phyloP scores from a whole-genome alignment of 805 yeast genomes.

The Candida ficus region DNA sequence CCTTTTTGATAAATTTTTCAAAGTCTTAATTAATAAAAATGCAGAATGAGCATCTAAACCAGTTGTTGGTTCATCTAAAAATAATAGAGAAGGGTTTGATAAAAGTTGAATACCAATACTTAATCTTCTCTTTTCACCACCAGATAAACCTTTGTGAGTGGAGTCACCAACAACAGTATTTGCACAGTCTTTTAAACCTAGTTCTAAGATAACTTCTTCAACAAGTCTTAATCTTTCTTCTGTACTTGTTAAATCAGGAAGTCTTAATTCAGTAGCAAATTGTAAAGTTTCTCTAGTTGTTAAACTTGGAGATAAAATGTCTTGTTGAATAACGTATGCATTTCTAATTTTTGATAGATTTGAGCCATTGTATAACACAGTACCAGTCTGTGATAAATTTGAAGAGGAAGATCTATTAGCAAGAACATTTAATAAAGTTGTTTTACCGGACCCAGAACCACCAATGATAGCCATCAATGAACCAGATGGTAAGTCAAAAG shows the following conservation, averaged over 20 bases:
- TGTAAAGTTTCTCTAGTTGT: constrained; percentile 69
- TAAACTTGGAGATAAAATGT: constrained; percentile 62
- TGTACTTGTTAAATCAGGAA: constrained; percentile 42
- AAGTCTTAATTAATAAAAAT: constrained; percentile 52
- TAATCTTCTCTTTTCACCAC: constrained; percentile 79
- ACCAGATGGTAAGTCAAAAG: constrained; percentile 60
- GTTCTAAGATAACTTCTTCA: constrained; percentile 55
- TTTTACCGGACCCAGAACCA: constrained; percentile 86
- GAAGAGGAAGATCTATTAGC: constrained; percentile 45
- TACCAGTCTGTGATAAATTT: constrained; percentile 37
- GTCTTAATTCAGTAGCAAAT: constrained; percentile 68
- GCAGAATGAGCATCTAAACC: constrained; percentile 84
- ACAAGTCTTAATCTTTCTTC: constrained; percentile 46
- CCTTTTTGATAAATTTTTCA: constrained; percentile 50
- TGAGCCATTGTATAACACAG: constrained; percentile 30
- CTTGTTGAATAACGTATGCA: constrained; percentile 75
- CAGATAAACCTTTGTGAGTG: constrained; percentile 59
- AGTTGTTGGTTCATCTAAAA: constrained; percentile 85
- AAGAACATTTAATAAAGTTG: constrained; percentile 67
- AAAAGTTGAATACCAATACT: constrained; percentile 80
- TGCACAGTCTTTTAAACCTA: constrained; percentile 67
- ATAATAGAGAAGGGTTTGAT: constrained; percentile 69
- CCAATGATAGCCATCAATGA: constrained; percentile 80
- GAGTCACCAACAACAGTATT: constrained; percentile 58
- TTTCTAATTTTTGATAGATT: constrained; percentile 21